Conservation (phyloP, 1,284 basidiomycete species). For the Ganoderma lucidum region DNA sequence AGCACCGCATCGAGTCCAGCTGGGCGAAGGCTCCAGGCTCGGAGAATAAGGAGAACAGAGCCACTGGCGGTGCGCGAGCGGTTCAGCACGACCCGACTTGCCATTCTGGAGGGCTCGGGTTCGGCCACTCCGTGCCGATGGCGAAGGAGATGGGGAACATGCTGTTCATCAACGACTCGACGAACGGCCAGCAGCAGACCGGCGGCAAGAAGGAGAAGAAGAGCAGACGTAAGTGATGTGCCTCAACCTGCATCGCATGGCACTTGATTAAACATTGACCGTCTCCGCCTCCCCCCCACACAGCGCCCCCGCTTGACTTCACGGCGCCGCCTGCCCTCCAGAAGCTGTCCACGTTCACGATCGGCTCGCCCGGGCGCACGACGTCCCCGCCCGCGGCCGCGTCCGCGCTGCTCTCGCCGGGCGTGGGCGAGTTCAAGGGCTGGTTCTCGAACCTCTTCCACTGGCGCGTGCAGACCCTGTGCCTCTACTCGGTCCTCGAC, state of each 20-base stretch:
- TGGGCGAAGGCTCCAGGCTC: constrained; percentile 19
- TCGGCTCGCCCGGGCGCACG: constrained; percentile 40
- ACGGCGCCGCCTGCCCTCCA: constrained; percentile 33
- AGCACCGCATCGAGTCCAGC: constrained; percentile 21
- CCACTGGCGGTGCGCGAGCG: constrained; percentile 24
- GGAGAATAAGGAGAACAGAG: constrained; percentile 61
- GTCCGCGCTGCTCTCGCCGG: constrained; percentile 49
- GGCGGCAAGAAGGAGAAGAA: constrained; percentile 56
- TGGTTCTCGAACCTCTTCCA: constrained; percentile 86
- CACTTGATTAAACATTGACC: constrained; percentile 1
- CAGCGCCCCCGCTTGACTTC: constrained; percentile 49
- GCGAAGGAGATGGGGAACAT: constrained; percentile 61
- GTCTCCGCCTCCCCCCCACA: background rate
- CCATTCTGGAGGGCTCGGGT: constrained; percentile 49
- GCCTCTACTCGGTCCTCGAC: constrained; percentile 76
- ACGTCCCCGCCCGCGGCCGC: constrained; percentile 31
- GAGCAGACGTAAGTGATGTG: constrained; percentile 56
- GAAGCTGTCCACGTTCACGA: constrained; percentile 49
- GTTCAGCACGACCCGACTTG: constrained; percentile 23
- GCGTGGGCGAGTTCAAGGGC: constrained; percentile 82
- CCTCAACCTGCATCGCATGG: background rate
- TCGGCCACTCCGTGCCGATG: constrained; percentile 48
- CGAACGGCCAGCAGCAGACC: constrained; percentile 34
- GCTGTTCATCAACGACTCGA: constrained; percentile 44
- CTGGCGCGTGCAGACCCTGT: constrained; percentile 71